phyloP scores from a whole-genome alignment of 305 asterid species.

The Ilex paraguariensis region DNA sequence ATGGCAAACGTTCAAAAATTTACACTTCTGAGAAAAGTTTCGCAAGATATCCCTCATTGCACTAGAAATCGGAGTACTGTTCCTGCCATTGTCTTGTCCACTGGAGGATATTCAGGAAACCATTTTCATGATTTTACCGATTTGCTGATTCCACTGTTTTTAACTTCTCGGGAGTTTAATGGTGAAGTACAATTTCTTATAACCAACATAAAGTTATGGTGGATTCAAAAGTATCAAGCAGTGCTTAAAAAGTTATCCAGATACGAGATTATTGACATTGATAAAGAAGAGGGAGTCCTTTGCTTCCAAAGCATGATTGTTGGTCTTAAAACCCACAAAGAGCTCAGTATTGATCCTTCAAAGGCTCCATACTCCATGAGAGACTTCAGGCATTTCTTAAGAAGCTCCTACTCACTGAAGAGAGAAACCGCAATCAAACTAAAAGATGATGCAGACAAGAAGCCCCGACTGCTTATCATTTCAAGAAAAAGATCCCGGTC shows the following conservation, averaged over 20 bases:
- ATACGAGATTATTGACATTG: background rate
- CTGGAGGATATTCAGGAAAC: background rate
- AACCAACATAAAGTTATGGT: background rate
- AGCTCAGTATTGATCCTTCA: slow-evolving; percentile 26
- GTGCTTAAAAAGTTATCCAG: background rate
- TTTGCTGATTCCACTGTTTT: background rate
- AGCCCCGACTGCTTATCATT: slow-evolving; percentile 27
- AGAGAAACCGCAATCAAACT: slow-evolving; percentile 23
- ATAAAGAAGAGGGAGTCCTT: slow-evolving; percentile 28
- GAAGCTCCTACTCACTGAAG: slow-evolving; percentile 31
- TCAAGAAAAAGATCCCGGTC: slow-evolving; percentile 48
- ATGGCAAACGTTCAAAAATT: slow-evolving; percentile 24
- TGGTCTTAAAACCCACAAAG: slow-evolving; percentile 46
- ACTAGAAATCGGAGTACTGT: background rate
- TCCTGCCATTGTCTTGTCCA: background rate
- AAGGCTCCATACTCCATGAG: slow-evolving; percentile 23
- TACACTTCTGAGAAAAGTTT: slow-evolving; percentile 5
- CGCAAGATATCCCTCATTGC: background rate
- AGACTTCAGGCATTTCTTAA: slow-evolving; percentile 29
- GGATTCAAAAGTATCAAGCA: background rate
- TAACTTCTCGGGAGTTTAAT: background rate
- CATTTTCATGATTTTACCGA: background rate
- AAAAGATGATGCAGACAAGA: slow-evolving; percentile 15
- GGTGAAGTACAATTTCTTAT: background rate
- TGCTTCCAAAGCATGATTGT: slow-evolving; percentile 65